Base-by-base conservation (phyloP, 2,329 filamentous ascomycete genomes). In the Thermochaetoides dissita region DNA sequence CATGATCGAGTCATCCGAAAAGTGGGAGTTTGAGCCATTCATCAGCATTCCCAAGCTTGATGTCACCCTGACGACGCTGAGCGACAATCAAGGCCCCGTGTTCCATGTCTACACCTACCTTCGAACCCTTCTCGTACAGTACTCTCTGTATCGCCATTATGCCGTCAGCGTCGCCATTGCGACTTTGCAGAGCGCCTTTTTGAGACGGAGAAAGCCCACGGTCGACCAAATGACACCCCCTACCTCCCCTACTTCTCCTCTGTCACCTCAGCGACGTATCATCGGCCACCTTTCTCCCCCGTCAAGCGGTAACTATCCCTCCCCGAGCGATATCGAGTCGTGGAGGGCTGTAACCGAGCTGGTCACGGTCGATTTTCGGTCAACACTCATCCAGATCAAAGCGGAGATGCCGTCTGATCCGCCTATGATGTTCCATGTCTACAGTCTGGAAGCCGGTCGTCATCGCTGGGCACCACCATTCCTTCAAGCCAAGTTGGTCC, bases 61-160 rank as follows among this genome's bases (percentile, higher is more conserved):
- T 57, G 68, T 95, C 29, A 81, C 84, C 1, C 73, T 96, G 43
- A 86, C 81, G 29, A 93, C 91, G 0, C 71, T 79, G 4, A 93
- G 84, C 49, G 91, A 98, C 59, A 76, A 76, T 30, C 84, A 94
- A 54, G 89, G 88, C 0, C 84, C 87, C 0, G 71, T 94, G 6
- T 84, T 95, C 55, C 86, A 96, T 56, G 63, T 96, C 36, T 86
- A 93, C 51, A 83, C 85, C 0, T 76, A 83, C 40, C 72, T 91
- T 12, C 81, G 82, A 51, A 85, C 83, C 6, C 63, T 98, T 2
- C 76, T 84, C 46, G 56, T 94, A 7, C 82, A 93, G 39, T 96
- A 96, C 57, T 98, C 93, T 0, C 72, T 98, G 0, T 94, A 93
- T 59, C 81, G 88, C 3, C 88, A 94, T 57, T 98, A 95, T 56